These are phyloP conservation scores for Fusarium proliferatum DNA, from an alignment of 2,329 filamentous ascomycete species.

Conservation along the genomic window DNA sequence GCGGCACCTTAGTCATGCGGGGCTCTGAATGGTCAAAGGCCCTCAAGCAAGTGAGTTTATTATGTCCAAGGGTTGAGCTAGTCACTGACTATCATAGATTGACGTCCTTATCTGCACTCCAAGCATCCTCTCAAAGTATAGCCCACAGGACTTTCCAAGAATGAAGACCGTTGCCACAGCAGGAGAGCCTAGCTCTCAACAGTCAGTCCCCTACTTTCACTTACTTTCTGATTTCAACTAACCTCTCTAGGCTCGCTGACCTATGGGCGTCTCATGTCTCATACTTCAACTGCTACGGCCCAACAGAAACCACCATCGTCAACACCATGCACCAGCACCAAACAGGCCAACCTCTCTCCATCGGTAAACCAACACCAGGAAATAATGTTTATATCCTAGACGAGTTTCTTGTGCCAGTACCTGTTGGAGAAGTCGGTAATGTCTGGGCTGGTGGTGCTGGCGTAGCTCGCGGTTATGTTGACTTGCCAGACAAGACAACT, in stretches of 20 bases:
- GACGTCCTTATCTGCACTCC: constrained; percentile 67
- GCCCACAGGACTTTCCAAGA: constrained; percentile 58
- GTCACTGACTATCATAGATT: constrained; percentile 48
- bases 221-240: not conserved
- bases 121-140: constrained; percentile 63
- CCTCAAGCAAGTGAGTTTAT: constrained; percentile 53
- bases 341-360: constrained; percentile 61
- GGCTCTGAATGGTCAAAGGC: constrained; percentile 61
- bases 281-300: constrained; percentile 68
- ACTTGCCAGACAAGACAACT: constrained; percentile 62
- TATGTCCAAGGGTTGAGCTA: rapidly evolving
- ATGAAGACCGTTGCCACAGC: constrained; percentile 64
- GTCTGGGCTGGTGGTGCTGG: constrained; percentile 67
- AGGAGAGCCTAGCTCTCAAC: constrained; percentile 62
- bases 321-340: constrained; percentile 59
- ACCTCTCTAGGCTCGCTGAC: constrained; percentile 57
- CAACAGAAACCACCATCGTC: constrained; percentile 69
- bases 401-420: constrained; percentile 56
- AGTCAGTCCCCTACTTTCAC: constrained; percentile 42
- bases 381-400: constrained; percentile 67
- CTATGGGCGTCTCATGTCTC: constrained; percentile 61
- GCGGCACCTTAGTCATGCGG: constrained; percentile 64
- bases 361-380: constrained; percentile 67
- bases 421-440: constrained; percentile 60
- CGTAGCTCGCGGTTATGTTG: constrained; percentile 66